A percentile compares a stretch with the other conserved stretches of the same genome.
Evolutionary conservation across 305 asterid genomes (phyloP).

Genomic region (Fraxinus paxiana): DNA sequence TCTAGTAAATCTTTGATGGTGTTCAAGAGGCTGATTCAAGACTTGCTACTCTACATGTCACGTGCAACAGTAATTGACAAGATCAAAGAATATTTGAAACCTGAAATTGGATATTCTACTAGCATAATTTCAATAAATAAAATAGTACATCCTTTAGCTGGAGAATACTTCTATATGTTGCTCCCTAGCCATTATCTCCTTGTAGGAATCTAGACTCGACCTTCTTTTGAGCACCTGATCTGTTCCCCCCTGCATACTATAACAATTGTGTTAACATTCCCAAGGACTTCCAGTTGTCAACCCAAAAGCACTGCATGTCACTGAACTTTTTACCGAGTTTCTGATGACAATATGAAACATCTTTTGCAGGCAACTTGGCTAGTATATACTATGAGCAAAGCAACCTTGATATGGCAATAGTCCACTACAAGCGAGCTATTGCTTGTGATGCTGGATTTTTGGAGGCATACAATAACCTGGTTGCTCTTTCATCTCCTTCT

Average conservation of each 20-base stretch:
- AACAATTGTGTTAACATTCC: neutral
- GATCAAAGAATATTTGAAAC: neutral
- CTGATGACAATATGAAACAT: conserved; percentile 22
- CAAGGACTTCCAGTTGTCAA: neutral
- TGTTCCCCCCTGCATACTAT: neutral
- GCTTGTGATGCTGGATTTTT: conserved; percentile 83
- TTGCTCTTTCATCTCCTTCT: conserved; percentile 27
- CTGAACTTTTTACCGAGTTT: neutral
- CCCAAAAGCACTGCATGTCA: neutral
- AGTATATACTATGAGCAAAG: conserved; percentile 88
- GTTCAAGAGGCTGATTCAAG: neutral
- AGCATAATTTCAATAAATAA: neutral
- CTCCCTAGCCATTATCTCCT: conserved; percentile 10
- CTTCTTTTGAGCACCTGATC: neutral
- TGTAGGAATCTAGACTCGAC: neutral
- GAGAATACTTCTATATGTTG: neutral
- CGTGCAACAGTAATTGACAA: neutral
- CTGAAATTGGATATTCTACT: neutral
- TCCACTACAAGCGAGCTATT: conserved; percentile 84
- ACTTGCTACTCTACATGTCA: neutral
- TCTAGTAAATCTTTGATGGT: neutral
- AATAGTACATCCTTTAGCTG: neutral
- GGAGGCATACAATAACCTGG: conserved; percentile 97
- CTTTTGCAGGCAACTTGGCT: conserved; percentile 82
- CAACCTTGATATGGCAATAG: conserved; percentile 90